Evolutionary conservation across 129 eudicot genomes (phyloP).

Genomic region (Centaurea solstitialis): DNA sequence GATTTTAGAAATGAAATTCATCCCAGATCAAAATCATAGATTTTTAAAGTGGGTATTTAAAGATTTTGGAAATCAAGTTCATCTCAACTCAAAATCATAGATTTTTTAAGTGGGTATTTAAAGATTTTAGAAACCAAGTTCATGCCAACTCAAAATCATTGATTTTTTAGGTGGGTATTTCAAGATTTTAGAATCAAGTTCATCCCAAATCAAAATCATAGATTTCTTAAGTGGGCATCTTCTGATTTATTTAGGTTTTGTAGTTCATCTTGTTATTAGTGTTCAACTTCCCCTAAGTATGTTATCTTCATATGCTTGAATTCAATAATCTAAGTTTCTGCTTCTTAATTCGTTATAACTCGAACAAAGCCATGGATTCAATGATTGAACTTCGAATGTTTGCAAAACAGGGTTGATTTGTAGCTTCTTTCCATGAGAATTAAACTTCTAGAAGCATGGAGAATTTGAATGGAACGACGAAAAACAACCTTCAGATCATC

Average conservation of each 20-base stretch:
- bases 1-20: neutral
- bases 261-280: neutral
- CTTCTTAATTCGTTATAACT: neutral
- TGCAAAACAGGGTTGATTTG: slow-evolving; percentile 27
- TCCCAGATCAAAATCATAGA: slow-evolving; percentile 1
- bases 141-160: neutral
- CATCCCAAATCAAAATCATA: neutral
- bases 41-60: slow-evolving; percentile 7
- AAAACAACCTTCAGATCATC: slow-evolving; percentile 56
- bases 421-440: slow-evolving; percentile 35
- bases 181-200: slow-evolving; percentile 1
- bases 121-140: neutral
- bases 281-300: neutral
- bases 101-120: slow-evolving; percentile 11
- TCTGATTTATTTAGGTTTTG: neutral
- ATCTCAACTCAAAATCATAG: neutral
- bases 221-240: neutral
- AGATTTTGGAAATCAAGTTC: neutral
- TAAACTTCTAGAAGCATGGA: slow-evolving; percentile 29
- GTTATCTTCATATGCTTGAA: neutral
- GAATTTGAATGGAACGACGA: slow-evolving; percentile 29
- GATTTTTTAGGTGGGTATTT: neutral
- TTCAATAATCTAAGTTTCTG: neutral
- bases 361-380: neutral
- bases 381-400: neutral